A percentile compares a stretch with the other conserved stretches of the same genome.
phyloP scores from a whole-genome alignment of 2,329 filamentous ascomycete species.

The Cercospora zeina region DNA sequence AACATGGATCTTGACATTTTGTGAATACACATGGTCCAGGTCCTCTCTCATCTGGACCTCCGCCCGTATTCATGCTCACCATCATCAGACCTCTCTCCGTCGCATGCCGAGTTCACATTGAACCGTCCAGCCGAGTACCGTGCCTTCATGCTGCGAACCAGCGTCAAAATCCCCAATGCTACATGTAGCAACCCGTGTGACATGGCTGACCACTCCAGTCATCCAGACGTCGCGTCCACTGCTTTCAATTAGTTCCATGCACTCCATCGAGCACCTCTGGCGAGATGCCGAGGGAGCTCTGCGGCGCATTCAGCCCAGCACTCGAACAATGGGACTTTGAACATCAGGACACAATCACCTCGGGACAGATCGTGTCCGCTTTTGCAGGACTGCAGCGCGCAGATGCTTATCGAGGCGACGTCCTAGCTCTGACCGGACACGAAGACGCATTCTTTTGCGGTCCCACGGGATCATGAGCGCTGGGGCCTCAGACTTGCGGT shows the following conservation, averaged over 20 bases:
- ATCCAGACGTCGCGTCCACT: not conserved
- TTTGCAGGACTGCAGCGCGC: slow-evolving; percentile 24
- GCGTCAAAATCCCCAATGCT: not conserved
- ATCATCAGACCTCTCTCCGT: too few species aligned
- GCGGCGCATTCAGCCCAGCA: slow-evolving; percentile 20
- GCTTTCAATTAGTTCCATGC: not conserved
- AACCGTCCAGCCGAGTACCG: too few species aligned
- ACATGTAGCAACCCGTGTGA: not conserved
- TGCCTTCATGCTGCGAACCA: not conserved
- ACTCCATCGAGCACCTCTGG: not conserved
- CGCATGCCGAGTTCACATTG: too few species aligned
- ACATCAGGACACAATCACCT: slow-evolving; percentile 27
- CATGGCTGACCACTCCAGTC: not conserved
- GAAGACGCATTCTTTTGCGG: slow-evolving; percentile 30
- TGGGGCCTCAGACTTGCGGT: slow-evolving; percentile 26
- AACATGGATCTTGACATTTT: not conserved
- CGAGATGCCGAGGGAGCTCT: slow-evolving; percentile 2
- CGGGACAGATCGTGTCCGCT: slow-evolving; percentile 26
- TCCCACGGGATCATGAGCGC: slow-evolving; percentile 23
- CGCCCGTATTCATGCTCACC: too few species aligned
- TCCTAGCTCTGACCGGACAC: slow-evolving; percentile 25
- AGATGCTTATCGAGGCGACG: slow-evolving; percentile 21
- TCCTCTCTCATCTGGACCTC: too few species aligned
- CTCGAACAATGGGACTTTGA: slow-evolving; percentile 27
- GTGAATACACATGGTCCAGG: too few species aligned